phyloP scores from a whole-genome alignment of 139 green algal species.

The Desmodesmus armatus region DNA sequence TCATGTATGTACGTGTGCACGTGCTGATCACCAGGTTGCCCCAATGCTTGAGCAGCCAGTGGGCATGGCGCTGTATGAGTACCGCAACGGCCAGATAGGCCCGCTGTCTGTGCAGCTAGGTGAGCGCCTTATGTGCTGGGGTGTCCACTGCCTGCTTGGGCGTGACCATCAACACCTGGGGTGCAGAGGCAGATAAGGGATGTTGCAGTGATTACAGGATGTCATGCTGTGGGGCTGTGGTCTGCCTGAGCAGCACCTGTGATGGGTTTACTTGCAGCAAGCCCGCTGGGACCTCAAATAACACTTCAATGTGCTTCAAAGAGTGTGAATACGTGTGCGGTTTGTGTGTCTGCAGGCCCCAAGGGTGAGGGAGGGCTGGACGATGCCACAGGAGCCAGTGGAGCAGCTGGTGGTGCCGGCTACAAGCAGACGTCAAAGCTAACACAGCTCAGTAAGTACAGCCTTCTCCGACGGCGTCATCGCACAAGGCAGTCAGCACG shows the following conservation, averaged over 20 bases:
- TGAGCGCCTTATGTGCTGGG: too few species aligned
- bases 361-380: slow-evolving; percentile 84
- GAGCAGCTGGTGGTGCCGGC: slow-evolving; percentile 43
- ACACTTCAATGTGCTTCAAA: too few species aligned
- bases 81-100: slow-evolving; percentile 71
- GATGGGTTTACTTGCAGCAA: too few species aligned
- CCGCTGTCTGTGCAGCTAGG: slow-evolving; percentile 61
- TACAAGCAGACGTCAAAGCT: slow-evolving; percentile 37
- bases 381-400: slow-evolving; percentile 80
- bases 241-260: background rate
- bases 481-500: too few species aligned
- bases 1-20: too few species aligned
- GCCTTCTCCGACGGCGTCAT: too few species aligned
- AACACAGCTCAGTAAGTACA: slow-evolving; percentile 35
- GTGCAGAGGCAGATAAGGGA: too few species aligned
- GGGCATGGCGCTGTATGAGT: slow-evolving; percentile 81
- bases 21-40: slow-evolving; percentile 41
- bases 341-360: slow-evolving; percentile 55
- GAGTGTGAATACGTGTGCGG: background rate
- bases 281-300: too few species aligned
- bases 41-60: slow-evolving; percentile 66
- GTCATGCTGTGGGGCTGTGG: background rate
- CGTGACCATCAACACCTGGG: too few species aligned
- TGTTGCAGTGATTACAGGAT: background rate
- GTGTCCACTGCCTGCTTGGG: too few species aligned